phyloP scores from a whole-genome alignment of 768 basidiomycete genomes.

The Scleroderma bovista region DNA sequence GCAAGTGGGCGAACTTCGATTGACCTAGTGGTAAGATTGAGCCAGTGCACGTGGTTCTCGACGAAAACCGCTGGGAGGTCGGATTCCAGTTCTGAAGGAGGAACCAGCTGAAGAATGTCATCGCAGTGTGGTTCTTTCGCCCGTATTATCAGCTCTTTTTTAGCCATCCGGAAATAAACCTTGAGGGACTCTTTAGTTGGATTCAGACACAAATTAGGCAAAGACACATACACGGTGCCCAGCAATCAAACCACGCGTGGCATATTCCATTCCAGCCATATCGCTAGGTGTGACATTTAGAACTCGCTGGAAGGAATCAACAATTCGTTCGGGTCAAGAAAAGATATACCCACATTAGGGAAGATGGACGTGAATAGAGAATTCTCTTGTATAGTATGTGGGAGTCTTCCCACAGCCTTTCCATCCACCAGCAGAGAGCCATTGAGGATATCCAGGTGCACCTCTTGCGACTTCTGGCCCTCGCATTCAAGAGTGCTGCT shows the following conservation, averaged over 20 bases:
- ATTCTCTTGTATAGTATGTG: background rate
- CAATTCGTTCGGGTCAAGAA: background rate
- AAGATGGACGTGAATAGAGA: background rate
- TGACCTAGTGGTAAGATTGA: constrained; percentile 16
- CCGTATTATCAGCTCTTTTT: constrained; percentile 15
- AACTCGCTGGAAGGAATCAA: background rate
- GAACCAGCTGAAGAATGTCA: constrained; percentile 18
- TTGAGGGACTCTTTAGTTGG: background rate
- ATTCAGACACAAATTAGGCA: background rate
- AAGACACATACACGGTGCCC: constrained; percentile 6
- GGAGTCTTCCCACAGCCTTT: constrained; percentile 2
- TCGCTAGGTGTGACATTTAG: constrained; percentile 3
- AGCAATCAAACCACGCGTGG: constrained; percentile 2
- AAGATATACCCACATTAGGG: background rate
- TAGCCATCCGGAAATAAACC: constrained; percentile 20
- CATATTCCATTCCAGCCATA: constrained; percentile 9
- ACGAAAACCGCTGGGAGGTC: constrained; percentile 25
- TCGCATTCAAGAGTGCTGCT: background rate
- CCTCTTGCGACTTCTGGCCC: background rate
- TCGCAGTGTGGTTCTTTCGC: constrained; percentile 2
- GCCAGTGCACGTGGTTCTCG: constrained; percentile 24
- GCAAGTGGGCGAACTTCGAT: constrained; percentile 26
- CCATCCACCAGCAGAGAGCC: constrained; percentile 7
- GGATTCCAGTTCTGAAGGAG: constrained; percentile 12
- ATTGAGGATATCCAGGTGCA: constrained; percentile 1